Evolutionary conservation across 306 rosid genomes (phyloP).

Genomic region (Cucurbita argyrosperma): DNA sequence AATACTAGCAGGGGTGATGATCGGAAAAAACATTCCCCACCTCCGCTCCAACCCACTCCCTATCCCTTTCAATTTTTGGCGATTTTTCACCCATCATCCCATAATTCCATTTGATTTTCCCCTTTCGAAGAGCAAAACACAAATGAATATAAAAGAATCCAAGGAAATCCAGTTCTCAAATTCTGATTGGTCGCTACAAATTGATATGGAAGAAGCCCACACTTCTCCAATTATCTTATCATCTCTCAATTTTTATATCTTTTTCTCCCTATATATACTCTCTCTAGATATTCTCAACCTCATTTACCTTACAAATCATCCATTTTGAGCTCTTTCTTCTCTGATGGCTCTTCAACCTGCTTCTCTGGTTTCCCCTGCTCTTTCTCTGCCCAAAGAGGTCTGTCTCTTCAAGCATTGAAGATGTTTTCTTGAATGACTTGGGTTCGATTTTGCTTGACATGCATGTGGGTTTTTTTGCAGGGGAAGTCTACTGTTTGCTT

Average conservation of each 20-base stretch:
- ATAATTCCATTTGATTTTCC: slow-evolving; percentile 6
- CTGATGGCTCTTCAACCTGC: slow-evolving; percentile 44
- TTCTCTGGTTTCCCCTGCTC: slow-evolving; percentile 38
- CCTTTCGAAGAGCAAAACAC: neutral
- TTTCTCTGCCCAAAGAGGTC: slow-evolving; percentile 41
- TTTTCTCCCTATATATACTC: slow-evolving; percentile 4
- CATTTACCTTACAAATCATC: neutral
- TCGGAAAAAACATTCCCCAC: neutral
- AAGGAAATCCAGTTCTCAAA: slow-evolving; percentile 26
- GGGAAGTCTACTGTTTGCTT: slow-evolving; percentile 42
- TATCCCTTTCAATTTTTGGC: slow-evolving; percentile 7
- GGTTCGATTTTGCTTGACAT: slow-evolving; percentile 1
- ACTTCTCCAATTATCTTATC: slow-evolving; percentile 37
- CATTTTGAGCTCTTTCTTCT: neutral
- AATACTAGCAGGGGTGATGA: neutral
- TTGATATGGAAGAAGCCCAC: slow-evolving; percentile 31
- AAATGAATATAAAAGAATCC: slow-evolving; percentile 8
- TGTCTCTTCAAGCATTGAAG: neutral
- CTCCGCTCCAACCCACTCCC: neutral
- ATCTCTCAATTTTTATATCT: slow-evolving; percentile 8
- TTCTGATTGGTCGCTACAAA: slow-evolving; percentile 23
- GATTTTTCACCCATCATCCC: slow-evolving; percentile 15
- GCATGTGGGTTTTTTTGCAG: slow-evolving; percentile 29
- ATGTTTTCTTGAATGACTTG: slow-evolving; percentile 1
- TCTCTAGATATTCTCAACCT: neutral